Conservation (phyloP, 176 grass and related monocot species). For the Rhipidocladum racemiflorum region DNA sequence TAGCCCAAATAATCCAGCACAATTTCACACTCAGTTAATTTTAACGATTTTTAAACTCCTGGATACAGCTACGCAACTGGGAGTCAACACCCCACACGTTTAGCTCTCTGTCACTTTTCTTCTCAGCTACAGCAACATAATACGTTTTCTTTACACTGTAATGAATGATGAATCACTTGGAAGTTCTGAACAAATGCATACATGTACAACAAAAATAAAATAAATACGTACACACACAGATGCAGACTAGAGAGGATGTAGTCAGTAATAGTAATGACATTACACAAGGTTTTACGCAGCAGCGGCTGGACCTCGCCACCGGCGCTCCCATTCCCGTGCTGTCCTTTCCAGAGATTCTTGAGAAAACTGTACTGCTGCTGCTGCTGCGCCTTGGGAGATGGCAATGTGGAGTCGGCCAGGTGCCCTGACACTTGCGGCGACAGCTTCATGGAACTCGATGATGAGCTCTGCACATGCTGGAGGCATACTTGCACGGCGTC, state of each 20-base stretch:
- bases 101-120: no score
- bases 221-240: background rate
- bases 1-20: no score
- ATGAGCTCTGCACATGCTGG: slow-evolving; percentile 59
- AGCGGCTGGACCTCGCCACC: slow-evolving; percentile 49
- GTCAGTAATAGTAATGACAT: background rate
- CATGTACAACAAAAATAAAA: background rate
- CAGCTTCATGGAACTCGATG: slow-evolving; percentile 21
- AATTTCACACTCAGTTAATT: no score
- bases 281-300: slow-evolving; percentile 56
- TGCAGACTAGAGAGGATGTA: background rate
- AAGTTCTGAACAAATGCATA: background rate
- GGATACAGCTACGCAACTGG: no score
- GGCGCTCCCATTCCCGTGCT: background rate
- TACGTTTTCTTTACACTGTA: background rate
- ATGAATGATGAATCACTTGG: background rate
- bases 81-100: no score
- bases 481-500: slow-evolving; percentile 88
- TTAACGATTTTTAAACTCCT: no score
- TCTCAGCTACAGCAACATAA: no score
- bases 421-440: slow-evolving; percentile 12
- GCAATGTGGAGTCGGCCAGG: slow-evolving; percentile 14
- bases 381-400: slow-evolving; percentile 9
- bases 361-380: slow-evolving; percentile 34
- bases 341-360: slow-evolving; percentile 49